Evolutionary conservation across 768 basidiomycete species (phyloP).

Genomic region (Amanita exitialis): DNA sequence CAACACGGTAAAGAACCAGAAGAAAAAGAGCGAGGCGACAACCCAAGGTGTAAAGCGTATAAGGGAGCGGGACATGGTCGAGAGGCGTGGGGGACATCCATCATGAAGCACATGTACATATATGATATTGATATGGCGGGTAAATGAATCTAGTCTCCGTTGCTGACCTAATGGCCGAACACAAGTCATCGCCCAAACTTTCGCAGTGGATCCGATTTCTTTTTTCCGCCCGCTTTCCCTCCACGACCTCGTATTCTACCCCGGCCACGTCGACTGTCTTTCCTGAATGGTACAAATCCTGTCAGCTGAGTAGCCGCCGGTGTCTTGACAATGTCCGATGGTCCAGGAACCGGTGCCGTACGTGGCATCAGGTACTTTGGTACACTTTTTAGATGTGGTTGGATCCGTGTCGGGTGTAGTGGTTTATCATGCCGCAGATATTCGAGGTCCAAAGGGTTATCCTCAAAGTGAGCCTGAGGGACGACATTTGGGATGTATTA

Average conservation of each 20-base stretch:
- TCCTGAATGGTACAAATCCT: slow-evolving; percentile 71
- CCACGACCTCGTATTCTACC: slow-evolving; percentile 49
- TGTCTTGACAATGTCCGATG: slow-evolving; percentile 16
- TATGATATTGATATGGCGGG: neutral
- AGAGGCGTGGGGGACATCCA: neutral
- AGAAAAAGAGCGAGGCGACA: neutral
- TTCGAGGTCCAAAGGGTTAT: slow-evolving; percentile 89
- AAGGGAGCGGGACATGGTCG: neutral
- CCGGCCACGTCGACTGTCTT: slow-evolving; percentile 28
- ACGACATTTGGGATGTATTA: neutral
- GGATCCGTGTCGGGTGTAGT: slow-evolving; percentile 80
- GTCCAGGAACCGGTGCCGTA: slow-evolving; percentile 49
- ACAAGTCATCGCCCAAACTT: slow-evolving; percentile 45
- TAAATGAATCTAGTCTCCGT: no score
- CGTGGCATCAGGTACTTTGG: slow-evolving; percentile 88
- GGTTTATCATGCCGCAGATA: slow-evolving; percentile 93
- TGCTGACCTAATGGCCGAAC: neutral
- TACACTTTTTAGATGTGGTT: slow-evolving; percentile 93
- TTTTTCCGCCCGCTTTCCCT: slow-evolving; percentile 50
- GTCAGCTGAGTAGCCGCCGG: slow-evolving; percentile 22
- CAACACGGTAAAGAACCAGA: neutral
- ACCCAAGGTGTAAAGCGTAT: neutral
- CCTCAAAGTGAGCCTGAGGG: slow-evolving; percentile 88
- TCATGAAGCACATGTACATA: neutral
- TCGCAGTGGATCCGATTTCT: slow-evolving; percentile 75